phyloP scores from a whole-genome alignment of 192 early-diverging fungal species.

The Podila clonocystis region DNA sequence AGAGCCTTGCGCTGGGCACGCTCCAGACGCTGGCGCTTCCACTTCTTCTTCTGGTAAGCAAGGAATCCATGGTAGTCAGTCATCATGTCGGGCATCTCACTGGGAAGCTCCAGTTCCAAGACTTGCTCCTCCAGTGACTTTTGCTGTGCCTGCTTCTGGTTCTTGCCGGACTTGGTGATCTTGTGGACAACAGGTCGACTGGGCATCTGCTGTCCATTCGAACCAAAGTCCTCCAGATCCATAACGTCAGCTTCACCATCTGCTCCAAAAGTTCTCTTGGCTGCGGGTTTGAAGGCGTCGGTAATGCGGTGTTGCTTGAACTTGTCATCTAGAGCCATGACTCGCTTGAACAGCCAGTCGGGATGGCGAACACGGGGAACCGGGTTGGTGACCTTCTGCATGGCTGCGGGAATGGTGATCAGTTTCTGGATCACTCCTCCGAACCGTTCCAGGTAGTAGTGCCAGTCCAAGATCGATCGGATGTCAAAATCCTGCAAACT shows the following conservation, averaged over 20 bases:
- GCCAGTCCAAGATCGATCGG: slow-evolving; percentile 94
- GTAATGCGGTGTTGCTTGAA: slow-evolving; percentile 88
- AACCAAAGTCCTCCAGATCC: slow-evolving; percentile 72
- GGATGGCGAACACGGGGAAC: slow-evolving; percentile 93
- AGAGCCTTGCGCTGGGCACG: slow-evolving; percentile 58
- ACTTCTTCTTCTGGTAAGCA: slow-evolving; percentile 78
- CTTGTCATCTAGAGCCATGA: slow-evolving; percentile 80
- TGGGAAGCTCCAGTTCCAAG: slow-evolving; percentile 61
- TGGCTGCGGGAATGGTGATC: slow-evolving; percentile 98
- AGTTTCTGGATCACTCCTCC: slow-evolving; percentile 95
- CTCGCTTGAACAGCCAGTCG: slow-evolving; percentile 91
- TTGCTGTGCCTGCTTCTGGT: slow-evolving; percentile 9
- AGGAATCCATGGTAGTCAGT: slow-evolving; percentile 82
- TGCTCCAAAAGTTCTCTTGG: slow-evolving; percentile 35
- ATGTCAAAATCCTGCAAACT: slow-evolving; percentile 84
- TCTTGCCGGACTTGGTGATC: slow-evolving; percentile 21
- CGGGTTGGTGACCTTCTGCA: slow-evolving; percentile 95
- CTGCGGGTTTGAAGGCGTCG: slow-evolving; percentile 76
- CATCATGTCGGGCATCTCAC: slow-evolving; percentile 69
- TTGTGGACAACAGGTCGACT: slow-evolving; percentile 34
- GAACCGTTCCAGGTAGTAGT: slow-evolving; percentile 97
- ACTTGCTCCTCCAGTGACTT: slow-evolving; percentile 36
- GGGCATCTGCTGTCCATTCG: background rate
- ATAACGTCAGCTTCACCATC: slow-evolving; percentile 24
- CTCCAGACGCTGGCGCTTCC: slow-evolving; percentile 69